Evolutionary conservation across 1,284 basidiomycete species (phyloP), one percentile per base, ranked within the genome.

Genomic region (Trametes versicolor): DNA sequence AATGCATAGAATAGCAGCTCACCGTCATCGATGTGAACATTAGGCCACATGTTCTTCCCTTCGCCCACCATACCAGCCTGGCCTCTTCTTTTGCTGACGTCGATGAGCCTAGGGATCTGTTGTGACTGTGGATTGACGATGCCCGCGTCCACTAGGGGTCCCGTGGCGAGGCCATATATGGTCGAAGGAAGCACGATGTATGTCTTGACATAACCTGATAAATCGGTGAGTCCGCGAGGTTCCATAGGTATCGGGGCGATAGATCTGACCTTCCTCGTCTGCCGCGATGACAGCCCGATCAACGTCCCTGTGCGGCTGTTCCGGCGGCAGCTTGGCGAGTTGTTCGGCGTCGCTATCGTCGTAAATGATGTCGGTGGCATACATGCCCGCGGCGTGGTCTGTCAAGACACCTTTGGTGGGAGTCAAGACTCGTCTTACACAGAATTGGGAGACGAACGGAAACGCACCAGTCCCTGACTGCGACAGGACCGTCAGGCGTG

Each of bases 211-310:
- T 83, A 50, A 75, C 79, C 80, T 69, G 2, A 4, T 29, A 10
- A 4, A 25, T 10, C 2, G 13, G 58, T 25, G 1, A 17, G 32
- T 29, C 37, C 10, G 15, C 5, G 37, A 39, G 5, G 13, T 39
- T 39, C 37, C 13, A 10, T 13, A 17, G 37, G 5, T 39, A 3
- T 12, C 10, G 15, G 15, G 37, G 13, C 3, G 5, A 17, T 39
- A 17, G 19, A 12, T 12, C 49, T 37, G 10, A 64, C 66, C 67
- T 74, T 81, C 74, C 62, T 75, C 72, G 61, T 84, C 83, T 4
- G 83, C 85, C 2, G 72, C 73, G 17, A 82, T 66, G 36, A 86
- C 64, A 3, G 70, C 65, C 2, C 76, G 64, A 63, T 86, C 84
- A 17, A 84, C 79, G 25, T 77, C 71, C 34, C 83, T 75, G 65